phyloP scores from a whole-genome alignment of 768 basidiomycete genomes.

The Auriscalpium orientale region DNA sequence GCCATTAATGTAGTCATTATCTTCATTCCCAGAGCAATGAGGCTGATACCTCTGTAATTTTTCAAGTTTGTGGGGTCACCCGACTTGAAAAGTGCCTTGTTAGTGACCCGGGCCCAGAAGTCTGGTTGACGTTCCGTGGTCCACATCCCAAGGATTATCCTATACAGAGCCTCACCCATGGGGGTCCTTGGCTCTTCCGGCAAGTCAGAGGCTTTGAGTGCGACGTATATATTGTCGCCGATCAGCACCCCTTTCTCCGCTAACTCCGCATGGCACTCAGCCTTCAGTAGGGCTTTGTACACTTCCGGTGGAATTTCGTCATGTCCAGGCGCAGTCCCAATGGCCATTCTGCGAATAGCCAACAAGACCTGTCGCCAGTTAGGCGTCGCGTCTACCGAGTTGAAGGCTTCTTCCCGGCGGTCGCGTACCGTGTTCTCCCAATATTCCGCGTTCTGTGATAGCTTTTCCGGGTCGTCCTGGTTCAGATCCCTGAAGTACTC shows the following conservation, averaged over 20 bases:
- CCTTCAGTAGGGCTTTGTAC: neutral
- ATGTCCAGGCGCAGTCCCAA: neutral
- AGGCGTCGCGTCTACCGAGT: neutral
- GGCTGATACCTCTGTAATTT: conserved; percentile 12
- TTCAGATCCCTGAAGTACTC: neutral
- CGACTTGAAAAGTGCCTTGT: conserved; percentile 6
- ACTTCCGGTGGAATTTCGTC: neutral
- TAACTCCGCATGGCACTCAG: neutral
- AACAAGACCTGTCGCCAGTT: neutral
- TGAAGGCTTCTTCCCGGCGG: no score
- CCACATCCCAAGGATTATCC: neutral
- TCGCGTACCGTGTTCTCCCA: neutral
- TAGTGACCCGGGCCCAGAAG: conserved; percentile 7
- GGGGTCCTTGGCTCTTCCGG: neutral
- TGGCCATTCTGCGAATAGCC: neutral
- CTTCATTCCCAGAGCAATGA: conserved; percentile 9
- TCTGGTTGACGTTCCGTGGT: neutral
- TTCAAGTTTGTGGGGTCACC: conserved; percentile 6
- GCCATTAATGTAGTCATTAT: conserved; percentile 7
- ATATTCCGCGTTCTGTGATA: neutral
- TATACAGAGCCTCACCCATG: neutral
- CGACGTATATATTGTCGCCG: neutral
- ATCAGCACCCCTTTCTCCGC: neutral
- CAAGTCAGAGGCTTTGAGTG: neutral
- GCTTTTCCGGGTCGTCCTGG: neutral